These are phyloP conservation scores for Paecilomyces sp. DNA, from an alignment of 2,329 filamentous ascomycete species.

Conservation along the genomic window DNA sequence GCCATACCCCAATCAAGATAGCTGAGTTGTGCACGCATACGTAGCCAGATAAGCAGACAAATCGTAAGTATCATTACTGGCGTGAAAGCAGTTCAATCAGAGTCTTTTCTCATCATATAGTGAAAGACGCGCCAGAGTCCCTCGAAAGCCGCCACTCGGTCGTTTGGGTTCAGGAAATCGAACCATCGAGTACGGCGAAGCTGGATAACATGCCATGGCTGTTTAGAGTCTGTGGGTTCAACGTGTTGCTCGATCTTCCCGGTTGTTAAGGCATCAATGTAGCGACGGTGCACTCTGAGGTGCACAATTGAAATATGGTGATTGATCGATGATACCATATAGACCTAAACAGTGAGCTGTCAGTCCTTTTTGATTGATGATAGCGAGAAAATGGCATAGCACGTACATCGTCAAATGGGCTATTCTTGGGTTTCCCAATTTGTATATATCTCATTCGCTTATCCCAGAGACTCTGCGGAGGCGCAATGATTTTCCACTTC, in stretches of 20 bases:
- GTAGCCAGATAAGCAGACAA: background rate
- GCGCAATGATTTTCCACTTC: conserved; percentile 47
- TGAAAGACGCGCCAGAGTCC: conserved; percentile 53
- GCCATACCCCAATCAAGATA: background rate
- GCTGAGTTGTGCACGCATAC: background rate
- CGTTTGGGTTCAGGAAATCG: conserved; percentile 48
- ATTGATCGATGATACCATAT: conserved; percentile 55
- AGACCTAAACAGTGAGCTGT: conserved; percentile 39
- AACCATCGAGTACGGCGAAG: conserved; percentile 53
- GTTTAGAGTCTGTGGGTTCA: conserved; percentile 16
- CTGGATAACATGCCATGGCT: conserved; percentile 45
- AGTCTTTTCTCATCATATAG: conserved; percentile 40
- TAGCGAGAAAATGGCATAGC: background rate
- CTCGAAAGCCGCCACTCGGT: conserved; percentile 50
- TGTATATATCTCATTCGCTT: conserved; percentile 48
- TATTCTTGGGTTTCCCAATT: conserved; percentile 45
- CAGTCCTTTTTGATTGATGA: background rate
- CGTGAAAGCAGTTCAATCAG: background rate
- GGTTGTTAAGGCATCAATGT: conserved; percentile 47
- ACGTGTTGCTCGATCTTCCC: conserved; percentile 27
- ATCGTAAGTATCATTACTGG: background rate
- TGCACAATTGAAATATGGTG: conserved; percentile 56
- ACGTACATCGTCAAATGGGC: conserved; percentile 49
- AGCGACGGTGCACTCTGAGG: conserved; percentile 49
- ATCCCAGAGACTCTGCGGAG: conserved; percentile 49